Percentiles rank a stretch among this genome's conserved stretches.
Conservation (phyloP, 257 asterid genomes). For the Nicotiana paniculata region DNA sequence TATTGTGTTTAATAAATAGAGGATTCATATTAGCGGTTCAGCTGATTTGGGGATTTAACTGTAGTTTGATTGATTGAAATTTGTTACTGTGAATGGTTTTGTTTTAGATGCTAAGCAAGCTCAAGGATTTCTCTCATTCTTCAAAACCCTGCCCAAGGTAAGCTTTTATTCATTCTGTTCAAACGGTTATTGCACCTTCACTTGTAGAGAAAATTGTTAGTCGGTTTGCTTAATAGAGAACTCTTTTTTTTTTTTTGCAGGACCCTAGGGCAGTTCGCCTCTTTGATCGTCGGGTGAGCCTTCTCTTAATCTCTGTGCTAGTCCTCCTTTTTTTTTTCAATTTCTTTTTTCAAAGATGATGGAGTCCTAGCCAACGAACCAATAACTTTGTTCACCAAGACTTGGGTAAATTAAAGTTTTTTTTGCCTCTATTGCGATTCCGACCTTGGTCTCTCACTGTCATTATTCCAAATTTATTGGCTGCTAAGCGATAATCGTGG, state of each 20-base stretch:
- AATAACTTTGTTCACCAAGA: background rate
- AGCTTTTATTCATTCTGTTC: conserved; percentile 2
- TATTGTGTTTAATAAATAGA: background rate
- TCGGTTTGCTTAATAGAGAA: background rate
- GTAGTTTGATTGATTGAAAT: background rate
- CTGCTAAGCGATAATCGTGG: background rate
- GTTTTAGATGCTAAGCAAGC: conserved; percentile 87
- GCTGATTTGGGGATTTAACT: background rate
- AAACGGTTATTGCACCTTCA: background rate
- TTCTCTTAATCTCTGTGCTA: background rate
- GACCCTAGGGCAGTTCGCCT: conserved; percentile 83
- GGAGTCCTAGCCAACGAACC: background rate
- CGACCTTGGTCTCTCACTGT: background rate
- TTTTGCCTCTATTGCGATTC: background rate
- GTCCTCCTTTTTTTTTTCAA: background rate
- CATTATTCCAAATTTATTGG: background rate
- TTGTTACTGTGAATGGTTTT: background rate
- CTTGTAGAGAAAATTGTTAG: background rate
- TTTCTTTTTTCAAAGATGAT: background rate
- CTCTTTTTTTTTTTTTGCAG: conserved; percentile 41
- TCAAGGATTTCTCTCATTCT: conserved; percentile 90
- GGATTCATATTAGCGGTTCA: background rate
- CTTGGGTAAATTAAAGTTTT: background rate
- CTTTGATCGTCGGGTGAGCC: conserved; percentile 91
- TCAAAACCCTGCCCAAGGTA: conserved; percentile 70